Evolutionary conservation across 345 rosid genomes (phyloP).

Genomic region (Moricandia arvensis): DNA sequence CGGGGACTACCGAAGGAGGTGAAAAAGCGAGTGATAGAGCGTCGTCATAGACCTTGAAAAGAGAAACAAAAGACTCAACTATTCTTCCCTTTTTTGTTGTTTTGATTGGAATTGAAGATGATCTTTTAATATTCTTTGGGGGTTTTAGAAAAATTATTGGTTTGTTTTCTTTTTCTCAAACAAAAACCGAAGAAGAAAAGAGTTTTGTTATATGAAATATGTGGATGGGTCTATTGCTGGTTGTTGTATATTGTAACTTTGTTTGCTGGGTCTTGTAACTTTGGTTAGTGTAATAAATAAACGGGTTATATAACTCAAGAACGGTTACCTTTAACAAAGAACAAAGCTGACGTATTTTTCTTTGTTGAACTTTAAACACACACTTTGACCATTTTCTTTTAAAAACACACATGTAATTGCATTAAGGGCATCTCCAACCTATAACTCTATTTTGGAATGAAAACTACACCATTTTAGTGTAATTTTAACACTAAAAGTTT

Average conservation of each 20-base stretch:
- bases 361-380: too few species aligned
- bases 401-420: neutral
- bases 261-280: neutral
- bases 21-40: conserved; percentile 37
- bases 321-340: neutral
- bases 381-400: too few species aligned
- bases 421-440: too few species aligned
- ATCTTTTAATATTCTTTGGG: conserved; percentile 21
- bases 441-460: too few species aligned
- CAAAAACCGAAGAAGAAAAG: conserved; percentile 10
- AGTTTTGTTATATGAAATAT: too few species aligned
- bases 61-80: neutral
- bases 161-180: conserved; percentile 20
- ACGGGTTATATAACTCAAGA: neutral
- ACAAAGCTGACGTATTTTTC: neutral
- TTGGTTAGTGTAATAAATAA: conserved; percentile 20
- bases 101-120: conserved; percentile 13
- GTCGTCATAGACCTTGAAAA: conserved; percentile 17
- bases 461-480: too few species aligned
- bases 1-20: conserved; percentile 31
- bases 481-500: too few species aligned
- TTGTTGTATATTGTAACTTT: too few species aligned
- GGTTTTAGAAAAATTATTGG: neutral
- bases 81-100: conserved; percentile 16
- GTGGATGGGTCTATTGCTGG: neutral